Conservation (phyloP, 75 land plant species). For the Selaginella moellendorffii region DNA sequence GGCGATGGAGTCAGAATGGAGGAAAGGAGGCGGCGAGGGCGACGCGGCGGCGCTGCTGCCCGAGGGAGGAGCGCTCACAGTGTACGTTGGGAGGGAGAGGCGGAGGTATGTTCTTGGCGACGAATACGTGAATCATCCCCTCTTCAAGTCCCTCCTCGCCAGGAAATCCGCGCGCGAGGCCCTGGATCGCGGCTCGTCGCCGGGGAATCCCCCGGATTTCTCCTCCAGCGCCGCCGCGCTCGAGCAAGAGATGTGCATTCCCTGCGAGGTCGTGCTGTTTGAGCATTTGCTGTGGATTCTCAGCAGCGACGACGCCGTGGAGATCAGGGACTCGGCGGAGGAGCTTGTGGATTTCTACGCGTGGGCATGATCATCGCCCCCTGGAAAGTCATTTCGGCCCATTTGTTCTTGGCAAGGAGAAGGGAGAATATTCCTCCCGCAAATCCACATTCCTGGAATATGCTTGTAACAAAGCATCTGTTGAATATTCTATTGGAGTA, state of each 20-base stretch:
- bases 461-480: no score
- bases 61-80: neutral
- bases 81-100: conserved; percentile 7
- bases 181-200: neutral
- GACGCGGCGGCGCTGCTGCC: neutral
- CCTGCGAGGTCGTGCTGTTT: conserved; percentile 1
- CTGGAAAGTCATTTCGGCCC: no score
- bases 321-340: neutral
- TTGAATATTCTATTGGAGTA: no score
- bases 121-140: neutral
- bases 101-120: neutral
- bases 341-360: conserved; percentile 8
- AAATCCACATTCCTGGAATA: no score
- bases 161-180: neutral
- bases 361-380: neutral
- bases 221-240: no score
- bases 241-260: neutral
- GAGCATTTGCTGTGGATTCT: conserved; percentile 9
- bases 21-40: neutral
- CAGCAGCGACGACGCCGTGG: neutral
- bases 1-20: neutral
- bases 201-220: no score
- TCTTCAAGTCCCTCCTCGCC: neutral
- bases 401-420: no score
- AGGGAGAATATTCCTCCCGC: no score